Evolutionary conservation across 306 rosid species (phyloP).

Genomic region (Prunus armeniaca): DNA sequence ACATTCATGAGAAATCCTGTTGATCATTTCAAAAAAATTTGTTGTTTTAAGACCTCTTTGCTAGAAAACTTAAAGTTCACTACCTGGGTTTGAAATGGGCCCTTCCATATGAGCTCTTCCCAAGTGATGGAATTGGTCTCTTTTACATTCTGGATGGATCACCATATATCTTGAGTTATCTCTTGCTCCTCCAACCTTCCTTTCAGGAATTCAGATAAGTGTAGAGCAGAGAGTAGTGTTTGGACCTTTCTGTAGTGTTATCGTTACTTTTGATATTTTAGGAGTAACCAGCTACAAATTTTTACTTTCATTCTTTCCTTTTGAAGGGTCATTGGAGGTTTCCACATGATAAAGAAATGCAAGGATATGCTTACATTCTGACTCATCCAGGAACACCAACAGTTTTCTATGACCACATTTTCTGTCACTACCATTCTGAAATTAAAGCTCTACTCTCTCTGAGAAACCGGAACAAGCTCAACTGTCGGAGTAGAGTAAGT

Average conservation of each 20-base stretch:
- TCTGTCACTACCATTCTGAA: constrained; percentile 64
- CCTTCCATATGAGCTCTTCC: not conserved
- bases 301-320: constrained; percentile 23
- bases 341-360: constrained; percentile 86
- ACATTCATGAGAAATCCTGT: too few species aligned
- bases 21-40: too few species aligned
- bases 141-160: not conserved
- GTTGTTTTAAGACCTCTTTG: not conserved
- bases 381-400: constrained; percentile 98
- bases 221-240: not conserved
- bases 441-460: constrained; percentile 55
- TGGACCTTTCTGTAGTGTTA: not conserved
- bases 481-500: constrained; percentile 86
- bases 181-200: not conserved
- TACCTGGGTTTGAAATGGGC: not conserved
- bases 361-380: constrained; percentile 96
- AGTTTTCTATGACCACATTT: constrained; percentile 82
- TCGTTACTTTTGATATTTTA: not conserved
- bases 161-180: not conserved
- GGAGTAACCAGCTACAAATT: not conserved
- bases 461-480: constrained; percentile 60
- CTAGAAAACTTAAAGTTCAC: not conserved
- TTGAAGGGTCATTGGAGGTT: constrained; percentile 99
- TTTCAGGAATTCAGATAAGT: not conserved
- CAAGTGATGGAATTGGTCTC: too few species aligned